phyloP scores from a whole-genome alignment of 2,329 filamentous ascomycete genomes.

The Endothia cerciana region DNA sequence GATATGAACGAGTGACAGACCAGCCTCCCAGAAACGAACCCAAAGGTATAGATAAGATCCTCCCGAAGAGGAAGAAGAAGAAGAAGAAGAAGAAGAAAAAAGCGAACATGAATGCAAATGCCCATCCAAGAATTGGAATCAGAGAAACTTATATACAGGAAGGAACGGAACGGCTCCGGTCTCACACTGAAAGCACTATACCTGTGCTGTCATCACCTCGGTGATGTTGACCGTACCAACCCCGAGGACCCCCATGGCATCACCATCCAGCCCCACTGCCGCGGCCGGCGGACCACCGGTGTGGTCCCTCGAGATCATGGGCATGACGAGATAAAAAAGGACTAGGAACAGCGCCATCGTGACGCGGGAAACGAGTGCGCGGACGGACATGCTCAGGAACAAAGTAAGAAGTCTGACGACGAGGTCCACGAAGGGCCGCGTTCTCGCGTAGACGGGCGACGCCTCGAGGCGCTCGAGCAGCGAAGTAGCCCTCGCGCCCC shows the following conservation, averaged over 20 bases:
- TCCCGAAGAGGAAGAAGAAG: background rate
- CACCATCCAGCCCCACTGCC: background rate
- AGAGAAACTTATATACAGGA: background rate
- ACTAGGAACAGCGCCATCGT: conserved; percentile 28
- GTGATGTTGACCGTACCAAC: conserved; percentile 2
- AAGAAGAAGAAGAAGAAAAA: background rate
- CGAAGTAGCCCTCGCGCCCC: conserved; percentile 20
- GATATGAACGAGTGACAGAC: conserved; percentile 4
- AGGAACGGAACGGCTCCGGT: background rate
- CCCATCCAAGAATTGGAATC: background rate
- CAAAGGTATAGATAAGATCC: background rate
- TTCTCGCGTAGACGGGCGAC: conserved; percentile 18
- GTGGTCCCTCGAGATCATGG: background rate
- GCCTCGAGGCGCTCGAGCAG: conserved; percentile 20
- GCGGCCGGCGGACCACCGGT: background rate
- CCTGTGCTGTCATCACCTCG: background rate
- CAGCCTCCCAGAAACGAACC: background rate
- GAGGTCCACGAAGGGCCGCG: conserved; percentile 24
- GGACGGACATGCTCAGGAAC: conserved; percentile 29
- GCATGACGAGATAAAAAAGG: conserved; percentile 23
- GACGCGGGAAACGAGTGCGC: conserved; percentile 28
- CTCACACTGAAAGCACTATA: background rate
- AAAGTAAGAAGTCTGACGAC: conserved; percentile 12
- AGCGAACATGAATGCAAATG: background rate
- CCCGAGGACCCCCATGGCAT: background rate